phyloP scores from a whole-genome alignment of 1,139 yeast genomes.

The Candida pseudoviswanathii region DNA sequence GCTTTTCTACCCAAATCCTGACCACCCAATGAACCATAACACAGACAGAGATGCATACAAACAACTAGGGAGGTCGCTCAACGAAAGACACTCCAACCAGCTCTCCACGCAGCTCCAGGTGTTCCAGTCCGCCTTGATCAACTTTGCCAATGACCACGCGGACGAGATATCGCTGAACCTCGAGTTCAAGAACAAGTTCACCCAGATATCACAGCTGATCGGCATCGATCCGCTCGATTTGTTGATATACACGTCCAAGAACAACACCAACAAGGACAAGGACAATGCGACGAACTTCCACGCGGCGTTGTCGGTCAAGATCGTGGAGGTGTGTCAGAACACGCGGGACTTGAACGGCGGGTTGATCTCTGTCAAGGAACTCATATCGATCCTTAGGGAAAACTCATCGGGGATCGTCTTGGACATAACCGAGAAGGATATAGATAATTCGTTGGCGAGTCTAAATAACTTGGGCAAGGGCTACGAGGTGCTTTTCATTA shows the following conservation, averaged over 20 bases:
- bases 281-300: conserved; percentile 50
- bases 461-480: conserved; percentile 38
- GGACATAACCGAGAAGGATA: conserved; percentile 21
- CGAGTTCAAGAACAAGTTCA: conserved; percentile 68
- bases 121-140: conserved; percentile 60
- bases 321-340: conserved; percentile 73
- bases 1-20: too few species aligned
- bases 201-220: conserved; percentile 71
- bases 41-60: conserved; percentile 31
- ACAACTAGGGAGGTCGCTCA: conserved; percentile 27
- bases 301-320: conserved; percentile 67
- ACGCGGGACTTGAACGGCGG: conserved; percentile 82
- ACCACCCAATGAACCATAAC: conserved; percentile 11
- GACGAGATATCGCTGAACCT: conserved; percentile 64
- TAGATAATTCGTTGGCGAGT: conserved; percentile 22
- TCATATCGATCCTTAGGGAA: conserved; percentile 31
- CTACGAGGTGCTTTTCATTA: conserved; percentile 35
- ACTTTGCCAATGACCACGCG: conserved; percentile 64
- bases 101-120: conserved; percentile 61
- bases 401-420: conserved; percentile 20
- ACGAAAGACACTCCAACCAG: conserved; percentile 49
- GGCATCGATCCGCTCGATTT: conserved; percentile 83
- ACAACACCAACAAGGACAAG: conserved; percentile 13
- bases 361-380: conserved; percentile 63
- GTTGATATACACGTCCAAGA: conserved; percentile 26